Percentiles rank a stretch among this genome's conserved stretches.
Evolutionary conservation across 306 rosid species (phyloP).

Genomic region (Quercus gilva): DNA sequence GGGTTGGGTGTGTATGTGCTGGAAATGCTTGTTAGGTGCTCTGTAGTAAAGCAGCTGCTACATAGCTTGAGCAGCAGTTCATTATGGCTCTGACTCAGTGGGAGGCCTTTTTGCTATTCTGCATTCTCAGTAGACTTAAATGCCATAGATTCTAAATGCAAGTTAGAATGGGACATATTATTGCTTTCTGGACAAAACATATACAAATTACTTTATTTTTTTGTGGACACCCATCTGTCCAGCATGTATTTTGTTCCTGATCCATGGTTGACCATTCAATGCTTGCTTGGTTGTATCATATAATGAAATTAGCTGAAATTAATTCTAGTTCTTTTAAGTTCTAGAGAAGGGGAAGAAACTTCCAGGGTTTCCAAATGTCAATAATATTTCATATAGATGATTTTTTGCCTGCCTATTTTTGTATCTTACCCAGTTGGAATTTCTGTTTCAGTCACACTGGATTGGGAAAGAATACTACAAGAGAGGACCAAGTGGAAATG

Average conservation of each 20-base stretch:
- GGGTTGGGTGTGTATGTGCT: neutral
- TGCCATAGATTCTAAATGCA: no score
- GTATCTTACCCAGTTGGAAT: constrained; percentile 15
- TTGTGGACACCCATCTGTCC: neutral
- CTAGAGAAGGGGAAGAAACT: neutral
- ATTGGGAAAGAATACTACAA: constrained; percentile 84
- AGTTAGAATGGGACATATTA: neutral
- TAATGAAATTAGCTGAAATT: neutral
- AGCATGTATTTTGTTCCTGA: neutral
- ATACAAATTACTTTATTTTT: neutral
- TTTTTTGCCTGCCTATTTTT: neutral
- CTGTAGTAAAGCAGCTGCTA: neutral
- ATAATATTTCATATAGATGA: neutral
- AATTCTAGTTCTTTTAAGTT: neutral
- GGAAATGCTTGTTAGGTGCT: neutral
- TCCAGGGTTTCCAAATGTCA: neutral
- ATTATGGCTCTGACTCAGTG: neutral
- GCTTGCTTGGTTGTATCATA: neutral
- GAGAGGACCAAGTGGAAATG: constrained; percentile 95
- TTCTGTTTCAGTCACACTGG: constrained; percentile 78
- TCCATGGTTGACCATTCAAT: neutral
- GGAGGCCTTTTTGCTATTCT: neutral
- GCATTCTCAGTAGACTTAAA: neutral
- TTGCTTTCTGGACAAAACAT: neutral
- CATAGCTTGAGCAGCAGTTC: neutral